These are phyloP conservation scores for Coemansia sp. DNA, from an alignment of 192 early-diverging fungal genomes.

Conservation along the genomic window DNA sequence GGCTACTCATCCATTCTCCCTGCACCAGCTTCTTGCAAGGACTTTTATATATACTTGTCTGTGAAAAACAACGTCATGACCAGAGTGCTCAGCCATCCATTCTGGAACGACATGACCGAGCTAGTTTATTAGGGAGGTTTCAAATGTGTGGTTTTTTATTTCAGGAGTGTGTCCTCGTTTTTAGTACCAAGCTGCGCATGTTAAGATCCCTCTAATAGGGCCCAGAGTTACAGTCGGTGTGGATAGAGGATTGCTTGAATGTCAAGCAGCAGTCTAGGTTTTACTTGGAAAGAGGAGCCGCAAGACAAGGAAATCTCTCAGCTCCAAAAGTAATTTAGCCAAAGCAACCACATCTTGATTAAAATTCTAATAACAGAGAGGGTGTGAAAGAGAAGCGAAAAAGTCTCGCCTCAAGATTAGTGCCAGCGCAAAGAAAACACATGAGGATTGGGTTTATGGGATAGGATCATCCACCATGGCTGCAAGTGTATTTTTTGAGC, in stretches of 20 bases:
- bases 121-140: background rate
- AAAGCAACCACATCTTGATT: conserved; percentile 31
- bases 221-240: conserved; percentile 24
- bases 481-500: too few species aligned
- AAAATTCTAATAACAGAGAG: background rate
- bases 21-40: background rate
- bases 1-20: conserved; percentile 5
- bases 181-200: conserved; percentile 34
- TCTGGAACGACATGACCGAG: background rate
- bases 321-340: conserved; percentile 21
- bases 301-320: conserved; percentile 38
- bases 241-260: conserved; percentile 32
- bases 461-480: background rate
- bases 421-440: background rate
- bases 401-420: background rate
- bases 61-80: background rate
- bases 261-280: conserved; percentile 31
- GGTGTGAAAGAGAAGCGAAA: background rate
- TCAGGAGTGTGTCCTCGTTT: conserved; percentile 19
- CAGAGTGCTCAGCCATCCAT: conserved; percentile 4
- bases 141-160: background rate
- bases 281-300: conserved; percentile 27
- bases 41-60: background rate
- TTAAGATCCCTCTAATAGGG: background rate
- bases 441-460: background rate